phyloP scores from a whole-genome alignment of 2,329 filamentous ascomycete genomes.

The Emydomyces testavorans region DNA sequence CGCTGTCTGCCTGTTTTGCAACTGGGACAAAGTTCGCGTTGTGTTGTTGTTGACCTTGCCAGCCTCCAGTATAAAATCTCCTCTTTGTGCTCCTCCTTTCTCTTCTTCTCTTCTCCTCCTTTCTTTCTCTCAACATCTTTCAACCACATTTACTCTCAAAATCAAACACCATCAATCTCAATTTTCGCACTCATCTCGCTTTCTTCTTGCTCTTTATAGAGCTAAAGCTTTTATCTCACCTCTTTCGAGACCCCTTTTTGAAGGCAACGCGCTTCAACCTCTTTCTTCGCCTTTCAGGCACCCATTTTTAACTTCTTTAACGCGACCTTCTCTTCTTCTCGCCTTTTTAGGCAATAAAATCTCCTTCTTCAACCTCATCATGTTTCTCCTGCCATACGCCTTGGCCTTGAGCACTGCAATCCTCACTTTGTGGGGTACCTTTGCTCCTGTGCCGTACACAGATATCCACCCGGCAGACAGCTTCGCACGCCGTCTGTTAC shows the following conservation, averaged over 20 bases:
- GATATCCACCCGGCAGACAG: constrained; percentile 17
- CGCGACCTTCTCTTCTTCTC: not conserved
- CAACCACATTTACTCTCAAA: constrained; percentile 8
- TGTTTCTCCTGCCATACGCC: constrained; percentile 17
- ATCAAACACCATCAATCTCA: not conserved
- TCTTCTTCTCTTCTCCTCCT: not conserved
- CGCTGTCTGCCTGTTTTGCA: too few relatives aligned
- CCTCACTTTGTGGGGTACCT: constrained; percentile 21
- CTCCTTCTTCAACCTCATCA: constrained; percentile 11
- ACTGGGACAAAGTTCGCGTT: not conserved
- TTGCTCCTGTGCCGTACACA: constrained; percentile 18
- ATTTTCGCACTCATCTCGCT: not conserved
- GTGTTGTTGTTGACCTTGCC: not conserved
- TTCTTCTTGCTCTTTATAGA: not conserved
- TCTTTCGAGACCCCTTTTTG: not conserved
- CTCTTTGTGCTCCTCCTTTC: constrained; percentile 3
- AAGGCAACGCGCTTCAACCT: too few relatives aligned
- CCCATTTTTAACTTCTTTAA: not conserved
- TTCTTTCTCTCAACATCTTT: constrained; percentile 10
- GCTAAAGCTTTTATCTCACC: not conserved
- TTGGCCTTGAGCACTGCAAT: constrained; percentile 18
- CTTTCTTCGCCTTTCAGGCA: not conserved
- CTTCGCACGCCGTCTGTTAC: constrained; percentile 10
- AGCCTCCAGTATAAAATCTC: constrained; percentile 4
- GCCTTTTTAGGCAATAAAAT: not conserved